phyloP scores from a whole-genome alignment of 441 rosid species.

The Bocquillonia castaneifolia region DNA sequence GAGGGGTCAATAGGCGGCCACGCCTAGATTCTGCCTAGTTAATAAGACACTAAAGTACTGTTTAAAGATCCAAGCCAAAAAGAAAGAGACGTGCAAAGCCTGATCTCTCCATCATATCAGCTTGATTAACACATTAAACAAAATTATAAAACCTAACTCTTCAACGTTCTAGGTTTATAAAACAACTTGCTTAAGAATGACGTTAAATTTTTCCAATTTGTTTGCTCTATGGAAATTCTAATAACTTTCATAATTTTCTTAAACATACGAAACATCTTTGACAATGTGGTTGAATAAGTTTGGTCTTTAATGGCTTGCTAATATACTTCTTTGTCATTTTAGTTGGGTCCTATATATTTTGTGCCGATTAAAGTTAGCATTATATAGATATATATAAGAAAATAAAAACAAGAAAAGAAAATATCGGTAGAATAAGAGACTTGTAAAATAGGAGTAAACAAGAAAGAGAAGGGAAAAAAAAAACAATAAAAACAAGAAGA shows the following conservation, averaged over 20 bases:
- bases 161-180: too few species aligned
- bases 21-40: conserved; percentile 17
- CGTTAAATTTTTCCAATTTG: too few species aligned
- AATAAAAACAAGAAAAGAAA: too few species aligned
- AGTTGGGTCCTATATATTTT: too few species aligned
- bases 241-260: neutral
- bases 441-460: conserved; percentile 12
- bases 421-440: too few species aligned
- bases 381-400: too few species aligned
- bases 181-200: too few species aligned
- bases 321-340: too few species aligned
- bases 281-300: too few species aligned
- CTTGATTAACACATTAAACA: conserved; percentile 8
- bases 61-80: neutral
- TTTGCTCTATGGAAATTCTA: neutral
- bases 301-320: neutral
- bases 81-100: too few species aligned
- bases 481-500: conserved; percentile 21
- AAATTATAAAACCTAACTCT: neutral
- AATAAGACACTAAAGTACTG: conserved; percentile 1
- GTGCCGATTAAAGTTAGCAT: too few species aligned
- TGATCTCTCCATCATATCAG: neutral
- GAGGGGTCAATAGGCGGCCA: neutral
- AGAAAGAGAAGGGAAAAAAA: conserved; percentile 24
- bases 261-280: neutral